These are phyloP conservation scores for Dictyostelium firmibasis DNA, from an alignment of 78 protist genomes.

Conservation along the genomic window DNA sequence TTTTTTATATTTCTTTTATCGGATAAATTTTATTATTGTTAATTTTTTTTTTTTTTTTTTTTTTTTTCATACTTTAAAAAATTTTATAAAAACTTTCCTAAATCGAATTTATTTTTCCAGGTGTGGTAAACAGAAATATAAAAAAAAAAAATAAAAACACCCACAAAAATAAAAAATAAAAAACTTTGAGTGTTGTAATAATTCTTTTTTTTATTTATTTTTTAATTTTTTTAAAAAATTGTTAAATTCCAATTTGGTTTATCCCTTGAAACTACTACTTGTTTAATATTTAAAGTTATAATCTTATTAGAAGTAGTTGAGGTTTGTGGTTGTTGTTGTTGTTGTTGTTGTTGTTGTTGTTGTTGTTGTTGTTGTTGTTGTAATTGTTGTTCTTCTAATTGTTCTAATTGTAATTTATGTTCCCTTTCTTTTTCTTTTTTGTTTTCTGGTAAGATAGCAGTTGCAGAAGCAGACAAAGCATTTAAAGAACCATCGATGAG, in stretches of 20 bases:
- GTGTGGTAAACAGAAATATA: neutral
- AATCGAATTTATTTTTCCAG: no score
- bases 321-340: no score
- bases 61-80: neutral
- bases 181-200: neutral
- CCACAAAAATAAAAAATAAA: neutral
- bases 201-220: neutral
- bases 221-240: slow-evolving; percentile 29
- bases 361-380: slow-evolving; percentile 12
- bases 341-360: neutral
- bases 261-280: slow-evolving; percentile 37
- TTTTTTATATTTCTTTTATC: no score
- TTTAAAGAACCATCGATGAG: slow-evolving; percentile 5
- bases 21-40: no score
- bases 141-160: neutral
- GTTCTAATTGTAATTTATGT: slow-evolving; percentile 4
- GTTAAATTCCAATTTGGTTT: slow-evolving; percentile 48
- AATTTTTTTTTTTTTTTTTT: no score
- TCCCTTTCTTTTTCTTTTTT: slow-evolving; percentile 62
- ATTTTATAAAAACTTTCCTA: neutral
- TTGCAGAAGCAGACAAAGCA: slow-evolving; percentile 28
- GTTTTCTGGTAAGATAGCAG: slow-evolving; percentile 71
- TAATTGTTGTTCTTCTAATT: slow-evolving; percentile 17
- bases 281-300: slow-evolving; percentile 11
- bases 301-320: neutral